Percentiles rank a stretch among this genome's conserved stretches.
These are phyloP conservation scores for Sclerotinia spermophila DNA, from an alignment of 2,329 filamentous ascomycete genomes.

Conservation along the genomic window DNA sequence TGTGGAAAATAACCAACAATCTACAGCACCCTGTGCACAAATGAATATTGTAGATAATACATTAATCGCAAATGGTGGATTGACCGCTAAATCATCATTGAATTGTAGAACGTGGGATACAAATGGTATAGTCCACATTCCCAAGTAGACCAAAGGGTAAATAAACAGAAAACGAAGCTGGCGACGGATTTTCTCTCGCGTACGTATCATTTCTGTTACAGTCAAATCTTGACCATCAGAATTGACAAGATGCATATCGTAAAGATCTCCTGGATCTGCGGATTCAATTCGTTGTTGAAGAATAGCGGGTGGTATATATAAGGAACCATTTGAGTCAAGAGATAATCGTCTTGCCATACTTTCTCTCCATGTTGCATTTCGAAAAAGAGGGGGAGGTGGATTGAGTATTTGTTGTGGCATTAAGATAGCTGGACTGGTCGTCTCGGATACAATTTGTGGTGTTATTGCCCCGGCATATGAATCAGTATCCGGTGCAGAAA, in stretches of 20 bases:
- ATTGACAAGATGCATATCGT: conserved; percentile 31
- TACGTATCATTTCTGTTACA: conserved; percentile 38
- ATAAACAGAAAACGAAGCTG: conserved; percentile 72
- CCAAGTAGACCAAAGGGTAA: conserved; percentile 69
- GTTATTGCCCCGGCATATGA: conserved; percentile 26
- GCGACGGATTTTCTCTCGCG: conserved; percentile 56
- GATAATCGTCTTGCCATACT: conserved; percentile 26
- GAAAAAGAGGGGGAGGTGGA: conserved; percentile 16
- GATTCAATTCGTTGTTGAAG: conserved; percentile 25
- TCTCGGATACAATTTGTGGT: conserved; percentile 24
- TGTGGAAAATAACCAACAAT: conserved; percentile 64
- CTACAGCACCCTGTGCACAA: conserved; percentile 62
- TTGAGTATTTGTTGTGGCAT: neutral
- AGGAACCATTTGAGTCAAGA: conserved; percentile 20
- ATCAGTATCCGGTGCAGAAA: conserved; percentile 25
- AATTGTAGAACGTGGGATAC: conserved; percentile 60
- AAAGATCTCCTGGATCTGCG: conserved; percentile 15
- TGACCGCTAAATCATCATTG: conserved; percentile 46
- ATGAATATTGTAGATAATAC: conserved; percentile 56
- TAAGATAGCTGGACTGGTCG: neutral
- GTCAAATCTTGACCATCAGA: conserved; percentile 34
- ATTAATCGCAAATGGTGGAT: conserved; percentile 55
- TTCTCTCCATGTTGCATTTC: conserved; percentile 27
- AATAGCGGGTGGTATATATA: conserved; percentile 21
- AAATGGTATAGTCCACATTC: conserved; percentile 71